Base-by-base conservation (phyloP, 768 basidiomycete genomes). In the Brasilioporus rufonigricans region DNA sequence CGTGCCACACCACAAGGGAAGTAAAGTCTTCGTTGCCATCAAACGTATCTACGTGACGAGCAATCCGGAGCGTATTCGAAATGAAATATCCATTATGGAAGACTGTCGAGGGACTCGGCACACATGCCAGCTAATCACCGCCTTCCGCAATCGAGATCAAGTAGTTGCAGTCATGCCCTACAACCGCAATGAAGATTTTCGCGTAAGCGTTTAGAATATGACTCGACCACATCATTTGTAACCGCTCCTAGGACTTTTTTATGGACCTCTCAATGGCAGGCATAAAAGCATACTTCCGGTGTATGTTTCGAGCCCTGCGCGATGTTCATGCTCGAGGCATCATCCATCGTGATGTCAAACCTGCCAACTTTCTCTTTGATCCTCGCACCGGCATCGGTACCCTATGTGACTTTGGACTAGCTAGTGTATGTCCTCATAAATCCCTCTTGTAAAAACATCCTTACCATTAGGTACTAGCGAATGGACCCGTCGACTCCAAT, bases 11-110 rank as follows among this genome's bases (percentile, higher is more conserved):
- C 70, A 76, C 1, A 60, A 59, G 26, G 77, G 71, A 12, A 72
- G 71, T 29, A 85, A 84, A 59, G 83, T 87, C 6, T 93, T 87
- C 63, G 94, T 98, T 38, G 97, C 97, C 0, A 75, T 99, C 66
- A 98, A 99, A 75, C 83, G 95, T 58, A 98, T 99, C 69, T 93
- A 98, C 68, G 95, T 94, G 11, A 98, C 97, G 1, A 95, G 93
- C 68, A 91, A 86, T 60, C 97, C 97, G 0, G 87, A 89, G 48
- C 80, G 96, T 21, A 95, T 98, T 64, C 79, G 85, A 44, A 99
- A 98, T 70, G 97, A 99, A 70, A 82, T 99, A 49, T 75, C 84
- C 8, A 94, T 99, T 53, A 81, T 99, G 77, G 86, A 93, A 65
- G 86, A 87, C 52, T 85, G 84, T 71, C 81, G 92, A 65, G 87